Conservation (phyloP, 345 rosid genomes). For the Melaleuca quinquenervia region DNA sequence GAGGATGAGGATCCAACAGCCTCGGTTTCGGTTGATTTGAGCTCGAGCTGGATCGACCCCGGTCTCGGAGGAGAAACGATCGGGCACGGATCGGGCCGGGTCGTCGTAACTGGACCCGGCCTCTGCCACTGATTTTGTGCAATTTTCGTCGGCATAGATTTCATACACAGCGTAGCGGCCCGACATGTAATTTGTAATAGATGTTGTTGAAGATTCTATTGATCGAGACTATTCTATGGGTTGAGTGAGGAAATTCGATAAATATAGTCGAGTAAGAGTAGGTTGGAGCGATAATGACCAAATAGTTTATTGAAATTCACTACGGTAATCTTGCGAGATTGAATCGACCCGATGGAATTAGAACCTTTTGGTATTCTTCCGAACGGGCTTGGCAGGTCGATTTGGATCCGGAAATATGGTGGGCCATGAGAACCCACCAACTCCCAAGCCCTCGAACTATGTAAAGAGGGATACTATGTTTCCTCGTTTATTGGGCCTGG, state of each 20-base stretch:
- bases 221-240: not conserved
- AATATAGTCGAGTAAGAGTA: not conserved
- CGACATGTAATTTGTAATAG: not conserved
- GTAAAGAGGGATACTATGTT: not conserved
- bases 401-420: not conserved
- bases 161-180: not conserved
- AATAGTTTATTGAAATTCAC: not conserved
- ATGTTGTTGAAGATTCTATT: not conserved
- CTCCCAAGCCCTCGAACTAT: not conserved
- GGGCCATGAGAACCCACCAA: not conserved
- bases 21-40: not conserved
- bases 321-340: not conserved
- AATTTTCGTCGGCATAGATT: not conserved
- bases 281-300: not conserved
- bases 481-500: not conserved
- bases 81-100: not conserved
- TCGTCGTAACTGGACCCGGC: not conserved
- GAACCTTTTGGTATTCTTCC: not conserved
- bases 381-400: not conserved
- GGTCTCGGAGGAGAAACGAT: not conserved
- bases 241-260: not conserved
- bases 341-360: not conserved
- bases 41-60: not conserved
- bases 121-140: not conserved
- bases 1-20: slow-evolving; percentile 25